A percentile compares a stretch with the other conserved stretches of the same genome.
Evolutionary conservation across 306 rosid genomes (phyloP).

Genomic region (Casuarina cunninghamiana): DNA sequence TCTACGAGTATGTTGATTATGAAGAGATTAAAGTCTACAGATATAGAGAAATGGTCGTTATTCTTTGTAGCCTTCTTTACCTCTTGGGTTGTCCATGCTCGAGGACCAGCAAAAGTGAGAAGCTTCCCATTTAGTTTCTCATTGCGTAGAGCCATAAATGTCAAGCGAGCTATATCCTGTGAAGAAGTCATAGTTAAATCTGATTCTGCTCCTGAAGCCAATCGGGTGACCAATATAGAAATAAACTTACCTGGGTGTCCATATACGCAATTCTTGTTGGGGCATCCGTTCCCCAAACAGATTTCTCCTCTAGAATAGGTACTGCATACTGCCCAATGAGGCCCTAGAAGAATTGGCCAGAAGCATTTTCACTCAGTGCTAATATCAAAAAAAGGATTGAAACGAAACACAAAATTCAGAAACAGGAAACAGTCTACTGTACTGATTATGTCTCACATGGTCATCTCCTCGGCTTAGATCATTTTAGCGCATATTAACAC

Average conservation of each 20-base stretch:
- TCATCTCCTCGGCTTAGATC: background rate
- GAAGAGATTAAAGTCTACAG: background rate
- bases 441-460: background rate
- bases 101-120: conserved; percentile 93
- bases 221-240: background rate
- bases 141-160: conserved; percentile 72
- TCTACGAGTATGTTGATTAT: background rate
- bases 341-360: conserved; percentile 48
- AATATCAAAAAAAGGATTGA: conserved; percentile 5
- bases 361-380: background rate
- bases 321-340: conserved; percentile 97
- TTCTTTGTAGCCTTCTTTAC: conserved; percentile 26
- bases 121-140: conserved; percentile 77
- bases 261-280: conserved; percentile 97
- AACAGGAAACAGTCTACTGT: background rate
- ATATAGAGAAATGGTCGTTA: background rate
- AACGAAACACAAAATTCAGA: background rate
- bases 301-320: conserved; percentile 90
- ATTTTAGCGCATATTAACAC: background rate
- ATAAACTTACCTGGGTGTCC: conserved; percentile 79
- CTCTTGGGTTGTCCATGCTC: conserved; percentile 99
- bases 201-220: background rate
- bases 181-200: background rate
- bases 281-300: conserved; percentile 99
- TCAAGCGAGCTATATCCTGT: conserved; percentile 88